Percentiles rank a stretch among this genome's conserved stretches.
phyloP scores from a whole-genome alignment of 495 filamentous ascomycete species.

The Lasiosphaeria hispida region DNA sequence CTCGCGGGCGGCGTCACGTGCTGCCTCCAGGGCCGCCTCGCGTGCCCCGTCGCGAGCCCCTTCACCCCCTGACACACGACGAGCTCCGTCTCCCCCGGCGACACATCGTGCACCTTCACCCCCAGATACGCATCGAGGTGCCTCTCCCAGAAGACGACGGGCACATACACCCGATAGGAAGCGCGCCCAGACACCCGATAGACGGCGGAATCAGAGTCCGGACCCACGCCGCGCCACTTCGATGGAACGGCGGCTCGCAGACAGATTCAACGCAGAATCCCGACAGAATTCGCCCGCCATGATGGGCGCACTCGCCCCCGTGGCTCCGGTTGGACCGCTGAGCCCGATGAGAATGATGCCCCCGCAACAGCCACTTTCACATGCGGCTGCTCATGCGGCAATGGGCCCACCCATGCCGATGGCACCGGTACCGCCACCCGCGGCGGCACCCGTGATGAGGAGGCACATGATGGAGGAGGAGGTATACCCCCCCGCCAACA shows the following conservation, averaged over 20 bases:
- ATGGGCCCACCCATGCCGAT: slow-evolving; percentile 25
- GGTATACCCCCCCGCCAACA: slow-evolving; percentile 27
- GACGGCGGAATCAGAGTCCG: slow-evolving; percentile 20
- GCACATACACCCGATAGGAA: slow-evolving; percentile 23
- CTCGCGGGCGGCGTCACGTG: slow-evolving; percentile 4
- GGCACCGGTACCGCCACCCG: slow-evolving; percentile 29
- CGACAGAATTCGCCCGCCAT: slow-evolving; percentile 18
- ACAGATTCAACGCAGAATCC: slow-evolving; percentile 43
- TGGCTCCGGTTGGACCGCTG: slow-evolving; percentile 21
- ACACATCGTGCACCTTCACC: slow-evolving; percentile 7
- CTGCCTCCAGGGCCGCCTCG: slow-evolving; percentile 7
- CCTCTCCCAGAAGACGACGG: slow-evolving; percentile 19
- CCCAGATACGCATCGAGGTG: slow-evolving; percentile 4
- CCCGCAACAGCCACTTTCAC: slow-evolving; percentile 25
- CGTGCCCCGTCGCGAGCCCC: slow-evolving; percentile 7
- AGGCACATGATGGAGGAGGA: slow-evolving; percentile 46
- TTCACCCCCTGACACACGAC: slow-evolving; percentile 8
- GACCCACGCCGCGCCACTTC: slow-evolving; percentile 32
- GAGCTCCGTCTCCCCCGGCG: slow-evolving; percentile 8
- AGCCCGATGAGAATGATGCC: slow-evolving; percentile 20
- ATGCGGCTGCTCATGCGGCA: slow-evolving; percentile 26
- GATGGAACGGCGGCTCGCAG: slow-evolving; percentile 44
- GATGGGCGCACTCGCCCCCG: slow-evolving; percentile 16
- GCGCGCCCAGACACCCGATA: slow-evolving; percentile 22
- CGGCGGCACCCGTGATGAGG: slow-evolving; percentile 27